These are phyloP conservation scores for Coemansia sp. DNA, from an alignment of 192 early-diverging fungal species.

Conservation along the genomic window DNA sequence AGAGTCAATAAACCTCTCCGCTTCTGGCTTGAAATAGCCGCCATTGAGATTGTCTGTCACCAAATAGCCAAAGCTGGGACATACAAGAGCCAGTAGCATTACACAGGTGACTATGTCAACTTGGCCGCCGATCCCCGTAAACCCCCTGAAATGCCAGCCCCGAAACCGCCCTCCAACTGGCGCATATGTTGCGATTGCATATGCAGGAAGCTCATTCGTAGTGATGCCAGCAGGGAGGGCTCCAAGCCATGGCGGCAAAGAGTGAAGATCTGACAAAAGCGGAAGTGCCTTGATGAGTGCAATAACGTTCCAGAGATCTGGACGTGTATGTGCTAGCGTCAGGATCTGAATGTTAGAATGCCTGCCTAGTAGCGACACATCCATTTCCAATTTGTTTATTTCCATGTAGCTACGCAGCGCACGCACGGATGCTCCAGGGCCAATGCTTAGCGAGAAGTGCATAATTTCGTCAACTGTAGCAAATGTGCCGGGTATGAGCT, in stretches of 20 bases:
- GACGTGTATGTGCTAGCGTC: background rate
- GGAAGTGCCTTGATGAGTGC: background rate
- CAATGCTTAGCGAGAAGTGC: background rate
- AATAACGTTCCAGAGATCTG: background rate
- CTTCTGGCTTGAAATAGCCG: too few relatives aligned
- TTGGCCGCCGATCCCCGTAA: too few relatives aligned
- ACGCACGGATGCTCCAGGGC: background rate
- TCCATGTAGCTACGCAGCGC: too few relatives aligned
- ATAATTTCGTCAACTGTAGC: background rate
- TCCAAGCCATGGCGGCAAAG: background rate
- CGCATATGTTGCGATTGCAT: too few relatives aligned
- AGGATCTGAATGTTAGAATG: background rate
- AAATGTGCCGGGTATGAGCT: background rate
- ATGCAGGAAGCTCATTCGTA: too few relatives aligned
- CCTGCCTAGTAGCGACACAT: background rate
- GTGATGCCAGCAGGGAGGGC: background rate
- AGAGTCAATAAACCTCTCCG: too few relatives aligned
- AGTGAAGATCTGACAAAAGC: background rate
- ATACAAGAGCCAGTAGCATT: background rate
- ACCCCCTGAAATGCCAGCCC: too few relatives aligned
- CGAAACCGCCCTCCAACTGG: too few relatives aligned
- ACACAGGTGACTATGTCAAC: too few relatives aligned
- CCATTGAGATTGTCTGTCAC: too few relatives aligned
- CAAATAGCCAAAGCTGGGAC: background rate
- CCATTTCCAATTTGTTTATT: too few relatives aligned